Evolutionary conservation across 768 basidiomycete species (phyloP), one percentile per base, ranked within the genome.

Genomic region (Serpula lacrymans): DNA sequence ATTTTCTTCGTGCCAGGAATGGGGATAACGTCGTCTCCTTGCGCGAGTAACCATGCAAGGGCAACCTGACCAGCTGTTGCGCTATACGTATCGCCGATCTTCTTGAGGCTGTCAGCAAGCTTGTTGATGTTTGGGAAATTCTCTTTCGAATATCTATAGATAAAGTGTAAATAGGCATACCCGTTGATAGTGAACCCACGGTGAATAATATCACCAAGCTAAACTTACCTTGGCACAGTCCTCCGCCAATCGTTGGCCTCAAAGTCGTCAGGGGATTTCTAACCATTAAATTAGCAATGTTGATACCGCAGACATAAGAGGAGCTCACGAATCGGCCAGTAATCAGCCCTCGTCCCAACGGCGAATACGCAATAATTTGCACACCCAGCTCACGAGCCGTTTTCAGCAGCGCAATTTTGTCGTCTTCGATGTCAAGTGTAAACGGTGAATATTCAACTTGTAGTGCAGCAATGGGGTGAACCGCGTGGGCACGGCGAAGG

Each of bases 41-140:
- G 71, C 10, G 68, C 64, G 7, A 76, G 58, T 7, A 74, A 55
- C 71, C 70, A 76, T 0, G 74, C 75, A n/a, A 80, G 63, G 1
- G 67, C 49, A 22, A 75, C 57, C 51, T 78, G 76, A 2, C 70
- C 69, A 2, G 68, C 52, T 6, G 74, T 71, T 8, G 62, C 68
- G 27, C 60, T 47, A 42, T 73, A 58, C 36, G 63, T 68, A 30
- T 49, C 48, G 10, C 59, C 69, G 26, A 72, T 59, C 37, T 43
- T 37, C 39, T 60, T 49, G 11, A 75, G 47, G 18, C 52, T 52
- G 23, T 72, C 58, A 2, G 59, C 69, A n/a, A 72, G 42, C 11
- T 57, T 51, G 11, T 70, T 53, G 35, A 69, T 66, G 16, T 70
- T 73, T 3, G 71, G 72, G 54, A 73, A 74, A 55, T 69, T 71